These are phyloP conservation scores for Terfezia claveryi DNA, from an alignment of 495 filamentous ascomycete species.

Conservation along the genomic window DNA sequence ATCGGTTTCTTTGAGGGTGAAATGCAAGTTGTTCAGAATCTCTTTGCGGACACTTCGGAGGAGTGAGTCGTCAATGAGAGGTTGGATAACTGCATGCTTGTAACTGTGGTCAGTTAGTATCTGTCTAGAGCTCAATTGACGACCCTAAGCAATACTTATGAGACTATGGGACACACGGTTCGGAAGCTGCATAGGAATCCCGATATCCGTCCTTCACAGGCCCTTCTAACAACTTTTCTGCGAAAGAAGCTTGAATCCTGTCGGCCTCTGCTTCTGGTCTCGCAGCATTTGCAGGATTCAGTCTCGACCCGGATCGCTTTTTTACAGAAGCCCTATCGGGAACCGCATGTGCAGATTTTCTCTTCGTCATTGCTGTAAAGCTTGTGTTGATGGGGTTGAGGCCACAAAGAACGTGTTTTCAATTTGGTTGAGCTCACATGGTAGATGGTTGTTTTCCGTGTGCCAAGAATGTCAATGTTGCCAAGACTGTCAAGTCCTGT, in stretches of 20 bases:
- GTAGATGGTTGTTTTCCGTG: no score
- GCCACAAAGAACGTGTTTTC: no score
- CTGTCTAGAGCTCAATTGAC: constrained; percentile 2
- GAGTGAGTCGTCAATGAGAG: constrained; percentile 53
- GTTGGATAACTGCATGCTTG: constrained; percentile 44
- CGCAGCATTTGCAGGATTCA: constrained; percentile 15
- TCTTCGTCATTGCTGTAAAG: no score
- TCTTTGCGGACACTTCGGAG: constrained; percentile 73
- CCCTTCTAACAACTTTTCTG: constrained; percentile 44
- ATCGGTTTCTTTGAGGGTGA: constrained; percentile 67
- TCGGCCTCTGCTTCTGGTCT: not conserved
- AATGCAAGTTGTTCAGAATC: constrained; percentile 52
- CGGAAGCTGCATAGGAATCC: constrained; percentile 43
- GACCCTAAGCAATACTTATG: not conserved
- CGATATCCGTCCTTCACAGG: constrained; percentile 42
- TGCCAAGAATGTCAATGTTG: no score
- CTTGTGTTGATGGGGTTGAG: no score
- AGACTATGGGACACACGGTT: constrained; percentile 30
- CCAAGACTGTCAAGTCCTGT: no score
- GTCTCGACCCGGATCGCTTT: constrained; percentile 29
- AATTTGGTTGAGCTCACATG: no score
- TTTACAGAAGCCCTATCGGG: no score
- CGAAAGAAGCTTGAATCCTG: constrained; percentile 30
- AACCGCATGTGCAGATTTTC: no score
- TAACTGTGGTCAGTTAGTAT: not conserved